Conservation (phyloP, 768 basidiomycete genomes). For the Russula griseocarnosa region DNA sequence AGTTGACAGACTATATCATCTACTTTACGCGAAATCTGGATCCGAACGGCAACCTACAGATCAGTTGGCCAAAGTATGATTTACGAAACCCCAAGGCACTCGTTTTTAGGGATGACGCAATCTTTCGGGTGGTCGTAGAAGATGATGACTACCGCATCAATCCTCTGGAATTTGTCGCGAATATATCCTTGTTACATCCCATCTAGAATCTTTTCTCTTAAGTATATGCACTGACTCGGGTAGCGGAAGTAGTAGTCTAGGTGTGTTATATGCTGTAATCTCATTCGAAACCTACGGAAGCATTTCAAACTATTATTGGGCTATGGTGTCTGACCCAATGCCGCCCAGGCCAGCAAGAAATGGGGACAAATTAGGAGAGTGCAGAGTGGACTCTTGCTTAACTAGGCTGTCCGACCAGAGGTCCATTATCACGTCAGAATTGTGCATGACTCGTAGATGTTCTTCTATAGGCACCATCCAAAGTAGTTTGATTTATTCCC, state of each 20-base stretch:
- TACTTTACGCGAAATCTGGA: conserved; percentile 16
- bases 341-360: too few relatives aligned
- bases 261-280: background rate
- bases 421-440: background rate
- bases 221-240: background rate
- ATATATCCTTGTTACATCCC: conserved; percentile 20
- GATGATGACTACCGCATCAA: conserved; percentile 12
- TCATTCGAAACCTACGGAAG: background rate
- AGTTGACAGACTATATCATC: conserved; percentile 17
- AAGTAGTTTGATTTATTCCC: background rate
- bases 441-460: background rate
- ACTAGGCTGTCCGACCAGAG: too few relatives aligned
- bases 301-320: background rate
- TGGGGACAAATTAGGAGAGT: too few relatives aligned
- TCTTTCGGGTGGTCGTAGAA: conserved; percentile 3
- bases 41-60: conserved; percentile 4
- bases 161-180: conserved; percentile 15
- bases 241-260: background rate
- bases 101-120: conserved; percentile 11
- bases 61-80: conserved; percentile 15
- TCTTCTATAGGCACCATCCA: background rate
- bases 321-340: background rate
- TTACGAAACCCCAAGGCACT: conserved; percentile 2
- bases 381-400: too few relatives aligned
- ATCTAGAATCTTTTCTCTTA: background rate